Conservation (phyloP, 2,329 filamentous ascomycete genomes). For the Fusarium piperis region DNA sequence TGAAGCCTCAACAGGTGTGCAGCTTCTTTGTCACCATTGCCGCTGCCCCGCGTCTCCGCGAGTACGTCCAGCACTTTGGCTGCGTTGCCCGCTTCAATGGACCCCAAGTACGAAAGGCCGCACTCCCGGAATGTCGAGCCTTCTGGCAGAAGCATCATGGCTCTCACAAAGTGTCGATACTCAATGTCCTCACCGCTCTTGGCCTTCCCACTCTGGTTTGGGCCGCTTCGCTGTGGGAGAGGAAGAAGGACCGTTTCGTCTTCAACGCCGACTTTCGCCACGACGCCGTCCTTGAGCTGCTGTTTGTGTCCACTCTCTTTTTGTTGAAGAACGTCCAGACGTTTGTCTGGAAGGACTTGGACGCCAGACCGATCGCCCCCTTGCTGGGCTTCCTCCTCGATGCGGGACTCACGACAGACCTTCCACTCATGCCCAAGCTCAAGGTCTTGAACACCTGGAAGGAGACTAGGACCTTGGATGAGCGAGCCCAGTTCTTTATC, state of each 20-base stretch:
- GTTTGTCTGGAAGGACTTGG: conserved; percentile 20
- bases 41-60: conserved; percentile 20
- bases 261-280: conserved; percentile 28
- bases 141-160: conserved; percentile 10
- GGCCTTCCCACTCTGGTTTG: conserved; percentile 18
- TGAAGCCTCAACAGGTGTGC: conserved; percentile 5
- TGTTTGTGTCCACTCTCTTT: conserved; percentile 24
- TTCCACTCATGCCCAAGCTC: conserved; percentile 19
- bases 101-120: neutral
- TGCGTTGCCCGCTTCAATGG: conserved; percentile 3
- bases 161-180: conserved; percentile 12
- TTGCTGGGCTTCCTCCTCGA: conserved; percentile 5
- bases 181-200: neutral
- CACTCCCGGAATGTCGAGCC: conserved; percentile 2
- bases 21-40: conserved; percentile 23
- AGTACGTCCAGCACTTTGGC: conserved; percentile 14
- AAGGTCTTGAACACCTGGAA: conserved; percentile 14
- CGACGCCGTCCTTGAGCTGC: conserved; percentile 23
- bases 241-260: conserved; percentile 15
- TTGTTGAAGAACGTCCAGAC: conserved; percentile 18
- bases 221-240: conserved; percentile 18
- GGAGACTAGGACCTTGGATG: neutral
- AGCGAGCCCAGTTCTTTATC: conserved; percentile 24
- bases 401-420: neutral
- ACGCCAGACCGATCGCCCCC: conserved; percentile 16